Conservation (phyloP, 441 rosid species). For the Biscutella laevigata region DNA sequence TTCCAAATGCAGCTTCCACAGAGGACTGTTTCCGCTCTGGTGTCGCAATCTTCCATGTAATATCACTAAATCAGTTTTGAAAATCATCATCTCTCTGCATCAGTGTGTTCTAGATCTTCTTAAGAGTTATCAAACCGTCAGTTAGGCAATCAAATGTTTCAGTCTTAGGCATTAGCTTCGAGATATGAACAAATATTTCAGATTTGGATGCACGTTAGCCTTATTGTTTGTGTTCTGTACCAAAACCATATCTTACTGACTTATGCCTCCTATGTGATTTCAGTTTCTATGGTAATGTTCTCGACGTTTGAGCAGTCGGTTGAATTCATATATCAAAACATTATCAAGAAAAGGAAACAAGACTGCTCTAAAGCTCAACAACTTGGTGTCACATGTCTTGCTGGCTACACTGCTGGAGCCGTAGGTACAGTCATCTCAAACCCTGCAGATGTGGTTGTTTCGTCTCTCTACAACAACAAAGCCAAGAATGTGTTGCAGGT, state of each 20-base stretch:
- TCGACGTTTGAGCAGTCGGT: slow-evolving; percentile 74
- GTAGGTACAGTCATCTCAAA: slow-evolving; percentile 59
- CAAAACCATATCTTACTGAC: slow-evolving; percentile 6
- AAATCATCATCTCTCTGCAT: background rate
- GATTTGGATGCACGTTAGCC: background rate
- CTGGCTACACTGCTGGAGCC: slow-evolving; percentile 80
- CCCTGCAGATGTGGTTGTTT: slow-evolving; percentile 71
- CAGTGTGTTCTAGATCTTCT: background rate
- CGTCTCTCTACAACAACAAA: slow-evolving; percentile 58
- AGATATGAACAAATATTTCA: background rate
- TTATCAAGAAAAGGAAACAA: slow-evolving; percentile 45
- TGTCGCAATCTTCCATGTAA: slow-evolving; percentile 56
- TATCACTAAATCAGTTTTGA: background rate
- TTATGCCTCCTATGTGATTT: background rate
- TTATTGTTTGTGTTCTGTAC: slow-evolving; percentile 2
- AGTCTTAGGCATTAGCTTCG: background rate
- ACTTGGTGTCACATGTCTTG: slow-evolving; percentile 71
- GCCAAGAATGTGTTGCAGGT: slow-evolving; percentile 37
- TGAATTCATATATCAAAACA: slow-evolving; percentile 38
- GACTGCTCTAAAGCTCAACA: slow-evolving; percentile 66
- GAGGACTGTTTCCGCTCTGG: slow-evolving; percentile 49
- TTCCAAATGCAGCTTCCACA: slow-evolving; percentile 41
- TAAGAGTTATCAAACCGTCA: background rate
- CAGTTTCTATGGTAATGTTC: slow-evolving; percentile 83
- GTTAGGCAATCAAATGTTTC: background rate